Evolutionary conservation across 208 protist genomes (phyloP), one percentile per base, ranked within the genome.

Genomic region (Leishmania lainsoni): DNA sequence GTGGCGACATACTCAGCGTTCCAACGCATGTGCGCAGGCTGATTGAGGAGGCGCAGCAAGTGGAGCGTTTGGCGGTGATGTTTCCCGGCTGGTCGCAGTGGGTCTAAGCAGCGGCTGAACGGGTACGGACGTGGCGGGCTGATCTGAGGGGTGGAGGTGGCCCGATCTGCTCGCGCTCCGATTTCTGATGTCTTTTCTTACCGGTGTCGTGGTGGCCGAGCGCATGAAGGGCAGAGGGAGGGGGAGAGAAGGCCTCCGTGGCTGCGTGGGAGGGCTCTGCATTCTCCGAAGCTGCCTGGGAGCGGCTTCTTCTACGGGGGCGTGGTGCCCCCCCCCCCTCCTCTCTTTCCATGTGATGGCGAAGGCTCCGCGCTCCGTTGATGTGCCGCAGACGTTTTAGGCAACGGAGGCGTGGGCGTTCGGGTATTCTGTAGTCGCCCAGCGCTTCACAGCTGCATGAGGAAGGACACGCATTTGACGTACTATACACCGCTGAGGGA

Each of bases 21-120:
- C 74, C 88, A 6, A 90, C 90, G 66, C 93, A 96, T 48, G 91
- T 94, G 76, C 85, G 89, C 8, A 91, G 92, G 82, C 81, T 98
- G 52, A 71, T 95, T 42, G 86, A 91, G 69, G 82, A 84, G 42
- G 92, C 94, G 59, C 94, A 97, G 84, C 89, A 83, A 68, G 87
- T 89, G 10, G 91, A 94, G 48, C 75, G 86, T 8, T 84, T 97
- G 2, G 83, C 91, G 0, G 52, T 84, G 56, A 95, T 97, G 88
- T 97, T 92, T 76, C 83, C 87, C 9, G 94, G 94, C 12, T 97
- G 94, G 94, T 95, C 93, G 20, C 87, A 94, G 65, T 97, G 94
- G 93, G 77, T 97, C 51, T 97, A 88, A 32, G 5, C 35, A 6
- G 48, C 12, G 72, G 54, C 69, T 17, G n/a, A 66, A 26, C 1